phyloP scores from a whole-genome alignment of 176 grass and related monocot genomes.

The Juncus inflexus region DNA sequence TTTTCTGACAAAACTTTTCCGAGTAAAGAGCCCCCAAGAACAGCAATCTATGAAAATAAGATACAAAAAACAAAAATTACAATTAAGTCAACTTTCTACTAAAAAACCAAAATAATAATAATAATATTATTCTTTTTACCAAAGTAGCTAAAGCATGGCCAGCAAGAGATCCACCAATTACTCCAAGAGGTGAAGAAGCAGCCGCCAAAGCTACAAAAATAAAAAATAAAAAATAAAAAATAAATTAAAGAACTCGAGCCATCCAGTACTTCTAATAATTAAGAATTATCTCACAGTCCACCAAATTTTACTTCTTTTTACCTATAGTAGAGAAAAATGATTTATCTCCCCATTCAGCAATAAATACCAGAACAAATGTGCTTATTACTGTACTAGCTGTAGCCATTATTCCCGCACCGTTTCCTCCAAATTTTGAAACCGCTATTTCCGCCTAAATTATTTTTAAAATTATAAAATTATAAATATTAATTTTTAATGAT shows the following conservation, averaged over 20 bases:
- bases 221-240: slow-evolving; percentile 13
- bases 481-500: slow-evolving; percentile 2
- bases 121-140: slow-evolving; percentile 41
- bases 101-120: background rate
- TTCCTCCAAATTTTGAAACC: slow-evolving; percentile 91
- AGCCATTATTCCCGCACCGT: slow-evolving; percentile 83
- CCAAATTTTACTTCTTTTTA: slow-evolving; percentile 21
- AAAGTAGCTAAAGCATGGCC: slow-evolving; percentile 91
- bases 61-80: background rate
- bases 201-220: slow-evolving; percentile 69
- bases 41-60: slow-evolving; percentile 55
- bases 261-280: background rate
- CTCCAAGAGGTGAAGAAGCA: slow-evolving; percentile 93
- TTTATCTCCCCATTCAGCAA: slow-evolving; percentile 98
- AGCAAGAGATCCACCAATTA: slow-evolving; percentile 79
- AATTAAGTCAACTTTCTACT: background rate
- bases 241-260: background rate
- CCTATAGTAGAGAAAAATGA: slow-evolving; percentile 98
- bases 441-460: slow-evolving; percentile 80
- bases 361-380: slow-evolving; percentile 97
- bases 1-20: slow-evolving; percentile 93
- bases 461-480: slow-evolving; percentile 11
- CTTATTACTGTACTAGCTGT: slow-evolving; percentile 69
- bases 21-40: slow-evolving; percentile 91
- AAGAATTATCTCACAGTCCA: background rate